Evolutionary conservation across 2,329 filamentous ascomycete genomes (phyloP).

Genomic region (Aureobasidium sp.): DNA sequence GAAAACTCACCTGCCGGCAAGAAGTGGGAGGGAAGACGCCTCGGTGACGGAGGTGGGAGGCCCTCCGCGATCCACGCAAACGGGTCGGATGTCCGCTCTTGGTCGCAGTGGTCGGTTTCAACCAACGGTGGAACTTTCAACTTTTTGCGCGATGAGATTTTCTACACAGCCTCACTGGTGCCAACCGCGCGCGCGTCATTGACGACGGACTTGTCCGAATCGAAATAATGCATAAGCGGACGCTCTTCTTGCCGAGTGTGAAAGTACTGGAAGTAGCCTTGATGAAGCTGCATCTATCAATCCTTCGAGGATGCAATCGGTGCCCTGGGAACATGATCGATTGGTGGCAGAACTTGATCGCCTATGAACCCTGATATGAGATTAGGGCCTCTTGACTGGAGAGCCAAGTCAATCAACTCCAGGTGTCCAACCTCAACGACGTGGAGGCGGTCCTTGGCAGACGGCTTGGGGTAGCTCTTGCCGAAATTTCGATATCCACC

Average conservation of each 20-base stretch:
- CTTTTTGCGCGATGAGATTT: background rate
- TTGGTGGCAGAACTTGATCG: background rate
- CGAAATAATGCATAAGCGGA: background rate
- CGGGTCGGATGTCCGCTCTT: background rate
- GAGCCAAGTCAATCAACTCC: background rate
- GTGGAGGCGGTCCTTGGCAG: background rate
- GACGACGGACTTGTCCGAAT: background rate
- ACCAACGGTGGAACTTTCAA: background rate
- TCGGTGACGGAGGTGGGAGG: background rate
- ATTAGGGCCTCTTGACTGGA: background rate
- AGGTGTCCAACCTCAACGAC: background rate
- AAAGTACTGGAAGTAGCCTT: background rate
- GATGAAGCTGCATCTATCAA: background rate
- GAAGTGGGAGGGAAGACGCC: no score
- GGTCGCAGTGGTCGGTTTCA: background rate
- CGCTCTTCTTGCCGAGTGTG: background rate
- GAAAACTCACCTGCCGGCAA: background rate
- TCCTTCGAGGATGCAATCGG: background rate
- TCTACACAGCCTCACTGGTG: slow-evolving; percentile 1
- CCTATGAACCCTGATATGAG: background rate
- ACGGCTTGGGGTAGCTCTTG: background rate
- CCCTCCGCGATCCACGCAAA: background rate
- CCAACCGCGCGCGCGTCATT: background rate
- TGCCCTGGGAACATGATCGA: background rate
- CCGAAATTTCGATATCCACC: slow-evolving; percentile 7